phyloP scores from a whole-genome alignment of 331 rosid species.

The Rhamnella rubrinervis region DNA sequence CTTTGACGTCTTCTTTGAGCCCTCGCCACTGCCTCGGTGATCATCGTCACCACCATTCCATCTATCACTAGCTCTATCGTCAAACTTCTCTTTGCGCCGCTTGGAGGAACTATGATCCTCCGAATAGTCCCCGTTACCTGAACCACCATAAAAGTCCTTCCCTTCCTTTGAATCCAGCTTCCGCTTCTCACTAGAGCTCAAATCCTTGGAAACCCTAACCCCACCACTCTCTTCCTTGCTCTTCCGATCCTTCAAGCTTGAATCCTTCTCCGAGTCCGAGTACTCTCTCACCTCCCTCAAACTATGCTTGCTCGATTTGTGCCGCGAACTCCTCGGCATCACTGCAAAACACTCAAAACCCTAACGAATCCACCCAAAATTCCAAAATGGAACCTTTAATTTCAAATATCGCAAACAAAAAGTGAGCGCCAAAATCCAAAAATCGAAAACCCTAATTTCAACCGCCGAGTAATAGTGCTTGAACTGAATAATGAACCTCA shows the following conservation, averaged over 20 bases:
- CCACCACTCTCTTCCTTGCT: constrained; percentile 56
- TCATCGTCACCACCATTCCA: constrained; percentile 94
- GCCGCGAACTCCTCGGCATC: constrained; percentile 94
- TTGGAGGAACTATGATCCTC: constrained; percentile 71
- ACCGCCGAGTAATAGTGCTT: constrained; percentile 6
- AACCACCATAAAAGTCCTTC: constrained; percentile 38
- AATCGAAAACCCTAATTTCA: constrained; percentile 23
- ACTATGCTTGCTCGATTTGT: constrained; percentile 86
- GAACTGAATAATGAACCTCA: constrained; percentile 45
- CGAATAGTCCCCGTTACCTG: constrained; percentile 61
- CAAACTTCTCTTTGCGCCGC: constrained; percentile 76
- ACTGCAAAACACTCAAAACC: constrained; percentile 28
- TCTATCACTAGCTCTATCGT: constrained; percentile 64
- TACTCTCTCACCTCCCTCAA: constrained; percentile 72
- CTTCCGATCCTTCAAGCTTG: constrained; percentile 72
- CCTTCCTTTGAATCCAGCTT: constrained; percentile 58
- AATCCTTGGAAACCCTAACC: constrained; percentile 61
- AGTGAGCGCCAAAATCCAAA: background rate
- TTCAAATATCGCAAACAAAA: background rate
- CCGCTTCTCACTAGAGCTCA: constrained; percentile 67
- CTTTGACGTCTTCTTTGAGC: constrained; percentile 59
- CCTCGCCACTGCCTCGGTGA: constrained; percentile 41
- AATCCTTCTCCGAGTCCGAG: constrained; percentile 91
- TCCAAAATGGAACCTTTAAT: background rate
- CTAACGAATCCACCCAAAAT: constrained; percentile 17